Base-by-base conservation (phyloP, 805 yeast species). In the Saccharomycopsis sp. region DNA sequence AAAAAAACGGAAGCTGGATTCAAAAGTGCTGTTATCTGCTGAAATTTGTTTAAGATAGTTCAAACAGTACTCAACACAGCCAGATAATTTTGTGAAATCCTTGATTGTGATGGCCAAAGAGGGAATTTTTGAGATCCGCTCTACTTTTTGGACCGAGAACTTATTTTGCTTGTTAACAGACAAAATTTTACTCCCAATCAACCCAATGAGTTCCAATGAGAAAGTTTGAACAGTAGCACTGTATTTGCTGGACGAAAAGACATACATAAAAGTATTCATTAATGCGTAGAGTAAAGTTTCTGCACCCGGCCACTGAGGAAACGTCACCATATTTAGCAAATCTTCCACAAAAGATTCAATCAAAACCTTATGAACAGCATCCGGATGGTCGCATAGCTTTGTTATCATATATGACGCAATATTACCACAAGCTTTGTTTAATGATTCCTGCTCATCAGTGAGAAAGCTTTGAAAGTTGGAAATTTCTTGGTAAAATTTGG, bases 291-390 rank as follows among this genome's bases (percentile, higher is more conserved):
- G 55, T 12, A 81, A 49, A 0, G 63, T 49, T 45, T 74, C 82
- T 1, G 78, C 66, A 0, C 73, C 73, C 0, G 85, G 65, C 74
- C 80, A 84, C 41, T 75, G 78, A 0, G 86, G 83, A 6, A 56
- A 56, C 2, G 61, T 55, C 7, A 81, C 51, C 40, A 81, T 55
- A 0, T 53, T 46, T 5, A 75, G 43, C 16, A 82, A 57, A 50
- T 84, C 95, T 32, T 69, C 71, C 1, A 79, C 49, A 21, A 79
- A 60, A 15, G 68, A 50, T 25, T 79, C 86, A 29, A 81, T 50
- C 2, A 65, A 53, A 26, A 57, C 63, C 41, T 61, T 65, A 12
- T 49, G 48, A 2, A 50, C 50, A 1, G 56, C 34, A 13, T 60
- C 64, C 1, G 67, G 60, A 35, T 50, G 53, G 2, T 55, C 50